A percentile compares a stretch with the other conserved stretches of the same genome.
These are phyloP conservation scores for Irineochytrium annulatum DNA, from an alignment of 192 early-diverging fungal genomes.

Conservation along the genomic window DNA sequence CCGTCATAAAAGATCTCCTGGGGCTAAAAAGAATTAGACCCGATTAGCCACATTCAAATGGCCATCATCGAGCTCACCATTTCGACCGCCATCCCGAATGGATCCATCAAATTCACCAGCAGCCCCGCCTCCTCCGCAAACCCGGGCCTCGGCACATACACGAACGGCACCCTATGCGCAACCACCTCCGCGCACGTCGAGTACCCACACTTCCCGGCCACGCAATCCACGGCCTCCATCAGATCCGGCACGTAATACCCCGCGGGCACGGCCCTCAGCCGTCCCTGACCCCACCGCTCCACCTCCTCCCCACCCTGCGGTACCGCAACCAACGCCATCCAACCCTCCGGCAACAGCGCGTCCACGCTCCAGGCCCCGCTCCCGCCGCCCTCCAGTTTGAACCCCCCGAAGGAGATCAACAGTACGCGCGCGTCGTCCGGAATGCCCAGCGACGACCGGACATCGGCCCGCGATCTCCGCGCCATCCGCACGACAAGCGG, in stretches of 20 bases:
- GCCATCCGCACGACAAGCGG: constrained; percentile 39
- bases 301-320: background rate
- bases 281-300: background rate
- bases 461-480: constrained; percentile 5
- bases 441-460: constrained; percentile 33
- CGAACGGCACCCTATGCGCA: constrained; percentile 38
- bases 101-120: constrained; percentile 38
- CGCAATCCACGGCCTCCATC: constrained; percentile 42
- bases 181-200: constrained; percentile 52
- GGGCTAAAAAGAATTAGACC: constrained; percentile 1
- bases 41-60: background rate
- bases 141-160: constrained; percentile 46
- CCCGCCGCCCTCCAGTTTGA: constrained; percentile 3
- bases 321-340: constrained; percentile 36
- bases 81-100: constrained; percentile 36
- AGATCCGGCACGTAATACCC: constrained; percentile 44
- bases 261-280: background rate
- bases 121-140: constrained; percentile 52
- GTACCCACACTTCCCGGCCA: constrained; percentile 52
- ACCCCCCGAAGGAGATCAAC: constrained; percentile 50
- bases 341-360: constrained; percentile 35
- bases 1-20: constrained; percentile 24
- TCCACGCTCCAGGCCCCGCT: background rate
- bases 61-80: constrained; percentile 25
- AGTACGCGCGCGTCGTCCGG: constrained; percentile 26